These are phyloP conservation scores for Hypoxylon fuscum DNA, from an alignment of 495 filamentous ascomycete genomes.

Conservation along the genomic window DNA sequence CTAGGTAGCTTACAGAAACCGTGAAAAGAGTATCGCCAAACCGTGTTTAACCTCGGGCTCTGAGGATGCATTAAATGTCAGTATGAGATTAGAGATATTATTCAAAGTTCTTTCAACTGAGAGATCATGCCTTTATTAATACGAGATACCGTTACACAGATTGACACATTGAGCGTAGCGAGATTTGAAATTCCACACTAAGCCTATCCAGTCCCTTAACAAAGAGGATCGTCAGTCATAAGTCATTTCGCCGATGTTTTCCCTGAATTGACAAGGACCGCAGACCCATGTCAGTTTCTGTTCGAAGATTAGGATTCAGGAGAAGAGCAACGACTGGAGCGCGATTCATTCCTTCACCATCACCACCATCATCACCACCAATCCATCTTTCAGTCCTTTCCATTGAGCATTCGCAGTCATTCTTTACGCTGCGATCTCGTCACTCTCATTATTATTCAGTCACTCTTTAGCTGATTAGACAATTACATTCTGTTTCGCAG, in stretches of 20 bases:
- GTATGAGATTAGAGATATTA: too few species aligned
- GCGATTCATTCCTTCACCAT: constrained; percentile 26
- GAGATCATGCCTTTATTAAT: too few species aligned
- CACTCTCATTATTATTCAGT: constrained; percentile 19
- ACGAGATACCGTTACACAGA: too few species aligned
- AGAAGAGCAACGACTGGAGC: background rate
- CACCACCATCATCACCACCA: constrained; percentile 14
- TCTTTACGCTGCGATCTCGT: constrained; percentile 43
- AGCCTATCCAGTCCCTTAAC: too few species aligned
- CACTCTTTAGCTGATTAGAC: constrained; percentile 22
- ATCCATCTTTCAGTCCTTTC: constrained; percentile 8
- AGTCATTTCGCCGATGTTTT: constrained; percentile 30
- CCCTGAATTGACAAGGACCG: constrained; percentile 36
- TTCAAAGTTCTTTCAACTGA: too few species aligned
- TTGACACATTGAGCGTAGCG: too few species aligned
- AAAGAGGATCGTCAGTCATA: background rate
- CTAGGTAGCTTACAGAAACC: too few species aligned
- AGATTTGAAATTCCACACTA: too few species aligned
- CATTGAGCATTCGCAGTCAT: constrained; percentile 38
- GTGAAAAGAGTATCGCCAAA: too few species aligned
- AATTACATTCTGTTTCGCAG: constrained; percentile 2
- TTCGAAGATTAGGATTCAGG: constrained; percentile 33
- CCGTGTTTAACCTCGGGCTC: too few species aligned
- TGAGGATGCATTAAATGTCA: too few species aligned
- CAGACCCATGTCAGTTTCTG: constrained; percentile 10